Evolutionary conservation across 2,329 filamentous ascomycete genomes (phyloP).

Genomic region (Blastomyces emzantsi): DNA sequence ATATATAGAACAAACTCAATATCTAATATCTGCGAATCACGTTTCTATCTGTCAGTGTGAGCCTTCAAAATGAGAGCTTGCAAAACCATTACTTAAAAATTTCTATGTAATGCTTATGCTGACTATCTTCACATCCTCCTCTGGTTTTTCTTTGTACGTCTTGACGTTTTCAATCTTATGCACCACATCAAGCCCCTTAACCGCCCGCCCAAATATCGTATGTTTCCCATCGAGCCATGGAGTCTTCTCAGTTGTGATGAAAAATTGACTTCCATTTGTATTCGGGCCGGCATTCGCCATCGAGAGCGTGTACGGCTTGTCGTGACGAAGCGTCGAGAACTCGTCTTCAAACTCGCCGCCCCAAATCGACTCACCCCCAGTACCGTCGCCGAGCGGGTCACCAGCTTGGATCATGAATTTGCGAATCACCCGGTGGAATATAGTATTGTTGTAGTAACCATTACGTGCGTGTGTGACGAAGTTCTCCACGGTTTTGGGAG

Average conservation of each 20-base stretch:
- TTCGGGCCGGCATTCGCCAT: conserved; percentile 97
- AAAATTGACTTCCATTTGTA: conserved; percentile 95
- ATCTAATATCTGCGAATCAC: background rate
- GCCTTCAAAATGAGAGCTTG: background rate
- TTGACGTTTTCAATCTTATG: conserved; percentile 90
- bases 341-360: conserved; percentile 89
- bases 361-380: conserved; percentile 87
- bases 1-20: background rate
- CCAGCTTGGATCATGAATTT: conserved; percentile 96
- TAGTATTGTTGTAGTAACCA: conserved; percentile 94
- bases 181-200: conserved; percentile 85
- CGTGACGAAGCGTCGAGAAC: conserved; percentile 81
- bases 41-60: background rate
- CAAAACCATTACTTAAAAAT: too few species aligned
- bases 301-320: conserved; percentile 90
- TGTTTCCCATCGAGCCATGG: conserved; percentile 95
- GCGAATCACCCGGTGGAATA: conserved; percentile 93
- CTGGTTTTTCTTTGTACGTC: conserved; percentile 84
- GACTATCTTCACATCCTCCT: conserved; percentile 95
- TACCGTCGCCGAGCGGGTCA: conserved; percentile 80
- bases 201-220: conserved; percentile 86
- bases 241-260: conserved; percentile 96
- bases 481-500: conserved; percentile 93
- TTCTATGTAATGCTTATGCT: conserved; percentile 52
- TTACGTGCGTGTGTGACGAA: conserved; percentile 85